phyloP scores from a whole-genome alignment of 441 rosid species.

The Syzygium syzygioides region DNA sequence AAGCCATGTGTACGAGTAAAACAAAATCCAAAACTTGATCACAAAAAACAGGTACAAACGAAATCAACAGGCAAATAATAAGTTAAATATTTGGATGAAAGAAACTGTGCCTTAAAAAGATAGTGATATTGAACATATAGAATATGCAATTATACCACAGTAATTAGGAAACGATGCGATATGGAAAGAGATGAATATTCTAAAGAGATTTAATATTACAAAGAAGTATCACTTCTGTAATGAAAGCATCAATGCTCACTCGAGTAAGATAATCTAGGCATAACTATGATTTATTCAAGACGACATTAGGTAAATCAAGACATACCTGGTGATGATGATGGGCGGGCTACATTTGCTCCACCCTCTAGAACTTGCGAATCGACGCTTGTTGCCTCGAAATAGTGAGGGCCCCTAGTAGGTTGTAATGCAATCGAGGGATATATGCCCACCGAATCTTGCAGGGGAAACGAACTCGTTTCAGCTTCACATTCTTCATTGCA shows the following conservation, averaged over 20 bases:
- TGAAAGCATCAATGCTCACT: background rate
- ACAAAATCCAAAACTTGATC: background rate
- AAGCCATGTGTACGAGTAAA: background rate
- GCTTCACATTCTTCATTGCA: background rate
- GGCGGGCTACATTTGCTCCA: background rate
- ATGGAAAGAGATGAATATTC: background rate
- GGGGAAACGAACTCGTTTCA: background rate
- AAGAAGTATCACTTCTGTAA: background rate
- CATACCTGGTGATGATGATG: background rate
- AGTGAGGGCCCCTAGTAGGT: background rate
- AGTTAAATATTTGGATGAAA: background rate
- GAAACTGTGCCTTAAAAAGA: background rate
- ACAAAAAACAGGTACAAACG: background rate
- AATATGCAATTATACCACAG: background rate
- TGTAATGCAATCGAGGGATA: background rate
- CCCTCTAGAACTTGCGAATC: background rate
- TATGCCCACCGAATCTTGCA: rapidly evolving
- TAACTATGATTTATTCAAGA: background rate
- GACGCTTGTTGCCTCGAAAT: background rate
- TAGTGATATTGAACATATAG: background rate
- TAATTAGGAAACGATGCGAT: background rate
- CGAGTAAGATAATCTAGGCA: background rate
- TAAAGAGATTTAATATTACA: background rate
- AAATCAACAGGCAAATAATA: background rate
- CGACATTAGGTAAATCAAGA: background rate